Base-by-base conservation (phyloP, 192 early-diverging fungal species). In the Glomus cerebriforme region DNA sequence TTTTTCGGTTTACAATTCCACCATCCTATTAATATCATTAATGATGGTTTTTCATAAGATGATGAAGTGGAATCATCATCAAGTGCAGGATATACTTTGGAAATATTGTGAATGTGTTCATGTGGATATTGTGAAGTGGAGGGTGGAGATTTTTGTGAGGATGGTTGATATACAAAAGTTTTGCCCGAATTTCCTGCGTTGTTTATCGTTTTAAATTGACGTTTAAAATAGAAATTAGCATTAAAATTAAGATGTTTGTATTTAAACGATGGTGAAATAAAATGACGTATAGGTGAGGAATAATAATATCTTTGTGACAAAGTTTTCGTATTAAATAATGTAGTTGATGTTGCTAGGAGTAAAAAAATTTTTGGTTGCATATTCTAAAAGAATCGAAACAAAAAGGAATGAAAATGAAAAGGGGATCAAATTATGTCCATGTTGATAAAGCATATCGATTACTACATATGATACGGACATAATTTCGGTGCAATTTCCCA, bases 11-110 rank as follows among this genome's bases (percentile, higher is more conserved):
- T 75, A 39, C 49, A 75, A 63, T 75, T 60, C 49, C 47, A 75
- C 74, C 74, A 75, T 26, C 74, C 74, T 32, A 75, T 62, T 63
- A 75, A 27, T 39, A 75, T 75, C 59, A 75, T 63, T 75, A 75
- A 75, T 59, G 54, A 63, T 26, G 74, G 74, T 75, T 70, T 70
- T 27, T 70, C 39, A 27, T 45, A 6, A 45, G 26, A 32, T 1
- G 26, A 35, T 67, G 26, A 9, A 29, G 62, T 29, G 19, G 39
- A 43, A 67, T 24, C 19, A 34, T 67, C 29, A 22, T 67, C 19
- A 7, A 22, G 3, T 19, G 19, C 32, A 35, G 65, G 65, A 67
- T 34, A 22, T 7, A 32, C 32, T 54, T 54, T 6, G 12, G 32
- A 35, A 34, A 67, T 67, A 67, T 17, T 67, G 17, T 8, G 19